Evolutionary conservation across 345 rosid genomes (phyloP), one percentile per base, ranked within the genome.

Genomic region (Hirschfeldia incana): DNA sequence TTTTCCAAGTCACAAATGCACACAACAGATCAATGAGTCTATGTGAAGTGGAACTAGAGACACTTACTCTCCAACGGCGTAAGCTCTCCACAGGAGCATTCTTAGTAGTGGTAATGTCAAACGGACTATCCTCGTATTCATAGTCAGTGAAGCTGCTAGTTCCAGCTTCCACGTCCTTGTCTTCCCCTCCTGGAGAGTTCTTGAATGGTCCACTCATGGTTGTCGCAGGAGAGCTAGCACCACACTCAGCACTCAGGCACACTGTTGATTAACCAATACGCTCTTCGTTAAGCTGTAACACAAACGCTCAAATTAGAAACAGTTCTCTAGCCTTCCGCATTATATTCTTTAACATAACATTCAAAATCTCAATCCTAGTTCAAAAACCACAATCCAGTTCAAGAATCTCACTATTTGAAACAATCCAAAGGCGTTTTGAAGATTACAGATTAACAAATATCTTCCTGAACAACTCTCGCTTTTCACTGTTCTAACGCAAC

Each of bases 61-160:
- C 15, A 6, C 12, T 34, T 86, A 96, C 99, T 86, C 99, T 88
- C 99, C 98, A 96, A 5, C 94, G 88, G 74, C 85, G 85, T 69
- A 96, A 88, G 28, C 89, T 88, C 12, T 88, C 88, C 49, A 76
- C 6, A 0, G 97, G 73, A 73, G 85, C 97, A 83, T 93, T 85
- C 82, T 96, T 96, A 55, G 98, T 92, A 13, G 85, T 86, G 27
- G 87, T 4, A 77, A 96, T 89, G 28, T 86, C 73, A 66, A 96
- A 96, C 0, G 97, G 90, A 82, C 80, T 84, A 15, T 83, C 81
- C 34, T 29, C 30, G 21, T 21, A 21, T 21, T 83, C 78, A 2
- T 42, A 59, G 3, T 76, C 78, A 11, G 81, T 80, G 65, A 70
- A 78, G 32, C 70, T 51, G 49, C 74, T 76, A 3, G 65, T 72